phyloP scores from a whole-genome alignment of 1,139 yeast genomes.

The Yamadazyma kanchanaburiensis region DNA sequence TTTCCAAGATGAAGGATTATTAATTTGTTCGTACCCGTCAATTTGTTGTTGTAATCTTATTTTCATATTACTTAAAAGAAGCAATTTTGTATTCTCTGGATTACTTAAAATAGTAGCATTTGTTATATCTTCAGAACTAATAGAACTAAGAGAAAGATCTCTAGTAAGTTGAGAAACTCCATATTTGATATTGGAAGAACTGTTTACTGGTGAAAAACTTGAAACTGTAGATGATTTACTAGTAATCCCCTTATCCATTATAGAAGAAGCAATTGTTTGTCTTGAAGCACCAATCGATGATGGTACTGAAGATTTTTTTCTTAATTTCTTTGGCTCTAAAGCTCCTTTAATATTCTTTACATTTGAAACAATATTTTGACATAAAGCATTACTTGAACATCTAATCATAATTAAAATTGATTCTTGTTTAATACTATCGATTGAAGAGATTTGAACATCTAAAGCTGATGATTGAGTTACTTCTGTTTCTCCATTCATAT shows the following conservation, averaged over 20 bases:
- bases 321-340: conserved; percentile 14
- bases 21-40: conserved; percentile 27
- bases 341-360: conserved; percentile 28
- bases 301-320: conserved; percentile 15
- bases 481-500: conserved; percentile 23
- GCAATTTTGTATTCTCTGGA: conserved; percentile 18
- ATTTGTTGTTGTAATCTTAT: conserved; percentile 39
- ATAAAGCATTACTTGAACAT: conserved; percentile 27
- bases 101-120: conserved; percentile 20
- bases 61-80: conserved; percentile 28
- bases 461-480: conserved; percentile 37
- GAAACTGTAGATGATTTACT: conserved; percentile 37
- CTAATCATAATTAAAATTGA: conserved; percentile 32
- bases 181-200: neutral
- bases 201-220: conserved; percentile 23
- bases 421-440: conserved; percentile 29
- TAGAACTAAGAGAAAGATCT: conserved; percentile 13
- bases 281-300: conserved; percentile 23
- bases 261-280: conserved; percentile 35
- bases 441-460: conserved; percentile 36
- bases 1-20: conserved; percentile 42
- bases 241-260: conserved; percentile 26
- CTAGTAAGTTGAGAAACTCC: conserved; percentile 7
- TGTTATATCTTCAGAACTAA: conserved; percentile 17
- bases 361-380: conserved; percentile 23